Base-by-base conservation (phyloP, 1,284 basidiomycete species). In the Malassezia vespertilionis region DNA sequence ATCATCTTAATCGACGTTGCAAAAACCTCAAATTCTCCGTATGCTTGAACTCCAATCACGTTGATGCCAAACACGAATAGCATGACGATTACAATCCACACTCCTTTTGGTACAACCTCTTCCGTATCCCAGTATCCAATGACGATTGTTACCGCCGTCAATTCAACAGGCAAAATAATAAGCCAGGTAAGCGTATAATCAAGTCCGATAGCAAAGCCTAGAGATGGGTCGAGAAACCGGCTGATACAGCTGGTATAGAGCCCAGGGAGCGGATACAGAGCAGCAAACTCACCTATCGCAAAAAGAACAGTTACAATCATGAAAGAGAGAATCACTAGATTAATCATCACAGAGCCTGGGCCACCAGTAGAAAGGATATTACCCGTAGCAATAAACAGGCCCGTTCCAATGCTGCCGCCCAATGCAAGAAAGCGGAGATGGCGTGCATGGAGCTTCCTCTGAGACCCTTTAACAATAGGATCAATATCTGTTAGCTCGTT, bases 191-290 rank as follows among this genome's bases (percentile, higher is more conserved):
- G 40, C 54, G 56, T 56, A 83, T 84, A 79, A 83, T 74, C 12
- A 84, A 78, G 47, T 78, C 82, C 34, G 77, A 69, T 33, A 78
- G 63, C 55, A 33, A 67, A 64, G 1, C 81, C 81, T 50, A 87
- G 76, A 2, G 84, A 82, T 5, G 82, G 80, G 62, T 85, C 80
- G 21, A 86, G 81, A 65, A 86, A 86, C 33, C 83, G 80, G 55
- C 79, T 79, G 4, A 85, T 82, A 31, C 87, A 75, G 40, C 78
- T 81, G 68, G 88, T 83, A 68, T 86, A 85, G 5, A 85, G 80
- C 52, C 80, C 82, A 38, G 75, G 55, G 52, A 77, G 73, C 31
- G 73, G 72, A 32, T 84, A 76, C 58, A 77, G 82, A 4, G 72
- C 62, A 44, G 72, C 61, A 66, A 75, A 69, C 52, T 75, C 74